Base-by-base conservation (phyloP, 1,284 basidiomycete species). In the Puccinia polysora region DNA sequence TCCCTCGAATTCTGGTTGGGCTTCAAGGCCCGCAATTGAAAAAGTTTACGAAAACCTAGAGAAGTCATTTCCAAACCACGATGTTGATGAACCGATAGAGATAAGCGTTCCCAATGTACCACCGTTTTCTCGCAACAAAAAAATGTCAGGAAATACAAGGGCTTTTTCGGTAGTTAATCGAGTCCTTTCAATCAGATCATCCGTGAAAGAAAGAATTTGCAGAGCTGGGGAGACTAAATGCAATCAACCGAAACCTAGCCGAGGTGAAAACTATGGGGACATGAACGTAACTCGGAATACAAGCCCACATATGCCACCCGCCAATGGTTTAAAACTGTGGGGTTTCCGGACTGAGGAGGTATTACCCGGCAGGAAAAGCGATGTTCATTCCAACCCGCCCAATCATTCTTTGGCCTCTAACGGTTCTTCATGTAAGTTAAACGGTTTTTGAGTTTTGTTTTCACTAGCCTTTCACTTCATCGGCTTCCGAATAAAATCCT, bases 271-370 rank as follows among this genome's bases (percentile, higher is more conserved):
- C 38, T 15, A 47, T 40, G 2, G 18, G 14, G n/a, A 56, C 34
- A 10, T 28, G 18, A 23, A 5, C 14, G 30, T 7, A 28, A n/a
- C 10, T 18, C 53, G 18, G 8, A 56, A 28, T 18, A 36, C 43
- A 23, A 60, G 43, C 12, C 34, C 83, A 36, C 84, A 82, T 65
- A 79, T 88, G 72, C 78, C 87, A 74, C 84, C 91, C 53, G 88
- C 90, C 79, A 84, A 90, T 77, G 92, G 89, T 79, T 96, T 94
- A 47, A 97, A 95, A 81, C 84, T 99, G 75, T 99, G 96, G 92
- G 95, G 91, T 14, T 90, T 89, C 78, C 87, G 86, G 75, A 82
- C 96, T 34, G 91, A 97, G 77, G 96, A 99, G 81, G 91, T 99
- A 74, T 90, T 88, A 5, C 88, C 90, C 20, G 36, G 49, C 14